These are phyloP conservation scores for Cryptosporidium sp. DNA, from an alignment of 169 alveolate genomes.

Conservation along the genomic window DNA sequence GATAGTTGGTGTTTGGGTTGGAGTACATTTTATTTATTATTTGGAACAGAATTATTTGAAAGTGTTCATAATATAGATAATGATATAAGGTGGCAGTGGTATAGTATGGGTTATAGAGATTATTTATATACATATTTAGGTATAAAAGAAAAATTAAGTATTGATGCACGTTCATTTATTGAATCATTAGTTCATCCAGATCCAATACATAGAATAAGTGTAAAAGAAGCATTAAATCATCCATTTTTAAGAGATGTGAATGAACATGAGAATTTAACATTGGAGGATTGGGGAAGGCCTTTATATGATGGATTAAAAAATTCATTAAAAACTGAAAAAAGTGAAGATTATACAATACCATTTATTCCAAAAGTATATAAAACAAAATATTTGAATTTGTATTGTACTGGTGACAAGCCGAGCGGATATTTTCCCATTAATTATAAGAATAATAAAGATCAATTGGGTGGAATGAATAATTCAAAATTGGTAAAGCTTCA, in stretches of 20 bases:
- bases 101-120: conserved; percentile 65
- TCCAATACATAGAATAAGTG: conserved; percentile 39
- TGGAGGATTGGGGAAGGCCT: conserved; percentile 55
- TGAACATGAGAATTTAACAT: conserved; percentile 21
- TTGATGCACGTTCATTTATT: conserved; percentile 46
- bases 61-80: conserved; percentile 62
- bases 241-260: conserved; percentile 34
- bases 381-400: conserved; percentile 28
- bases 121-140: conserved; percentile 60
- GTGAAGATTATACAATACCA: background rate
- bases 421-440: conserved; percentile 51
- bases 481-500: background rate
- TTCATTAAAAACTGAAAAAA: background rate
- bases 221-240: conserved; percentile 58
- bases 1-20: conserved; percentile 81
- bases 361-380: conserved; percentile 47
- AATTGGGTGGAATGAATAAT: background rate
- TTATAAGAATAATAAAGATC: background rate
- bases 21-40: conserved; percentile 76
- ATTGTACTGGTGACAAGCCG: conserved; percentile 55
- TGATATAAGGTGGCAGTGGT: conserved; percentile 71
- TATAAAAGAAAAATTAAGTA: conserved; percentile 21
- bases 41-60: conserved; percentile 61
- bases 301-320: background rate
- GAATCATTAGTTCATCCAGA: conserved; percentile 39